Evolutionary conservation across 2,329 filamentous ascomycete genomes (phyloP), one percentile per base, ranked within the genome.

Genomic region (Daldinia sp.): DNA sequence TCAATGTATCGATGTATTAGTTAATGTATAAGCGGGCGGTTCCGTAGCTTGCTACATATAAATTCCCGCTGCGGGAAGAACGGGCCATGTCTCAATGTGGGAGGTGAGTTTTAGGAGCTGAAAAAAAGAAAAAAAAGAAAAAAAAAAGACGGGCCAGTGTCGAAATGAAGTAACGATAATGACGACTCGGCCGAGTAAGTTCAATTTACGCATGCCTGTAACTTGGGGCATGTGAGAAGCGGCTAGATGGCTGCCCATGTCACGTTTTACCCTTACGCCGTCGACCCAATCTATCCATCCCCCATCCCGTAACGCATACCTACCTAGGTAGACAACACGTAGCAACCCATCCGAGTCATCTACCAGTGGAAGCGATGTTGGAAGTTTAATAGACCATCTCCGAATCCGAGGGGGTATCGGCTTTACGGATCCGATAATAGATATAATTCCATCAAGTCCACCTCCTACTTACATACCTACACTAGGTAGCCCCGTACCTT

Each of bases 101-200:
- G 62, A 66, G 65, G 65, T 66, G 65, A 61, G 23, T 58, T 6
- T 56, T 53, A 48, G 58, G 65, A 61, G 63, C 65, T 68, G 65
- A 63, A 63, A 65, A 56, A 23, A 45, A 13, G 30, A 48, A 23
- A 23, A 15, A 39, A 10, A 11, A 27, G 13, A 19, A 29, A n/a
- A 35, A 13, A 58, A 65, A 53, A 48, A 17, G 29, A 58, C 30
- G 48, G 55, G 30, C 56, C 50, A 61, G 49, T 45, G 43, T 49
- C 32, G 21, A 55, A 48, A 49, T 53, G 29, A 39, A 37, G 47
- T 58, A 60, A 43, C 63, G 17, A 52, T 13, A 35, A 60, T 55
- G 49, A 60, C 41, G 52, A 63, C 52, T 66, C 63, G 63, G 59
- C 60, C 63, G 63, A 66, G 53, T 51, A 27, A 45, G 47, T 47